Evolutionary conservation across 1,284 basidiomycete genomes (phyloP), one percentile per base, ranked within the genome.

Genomic region (Caloboletus inedulis): DNA sequence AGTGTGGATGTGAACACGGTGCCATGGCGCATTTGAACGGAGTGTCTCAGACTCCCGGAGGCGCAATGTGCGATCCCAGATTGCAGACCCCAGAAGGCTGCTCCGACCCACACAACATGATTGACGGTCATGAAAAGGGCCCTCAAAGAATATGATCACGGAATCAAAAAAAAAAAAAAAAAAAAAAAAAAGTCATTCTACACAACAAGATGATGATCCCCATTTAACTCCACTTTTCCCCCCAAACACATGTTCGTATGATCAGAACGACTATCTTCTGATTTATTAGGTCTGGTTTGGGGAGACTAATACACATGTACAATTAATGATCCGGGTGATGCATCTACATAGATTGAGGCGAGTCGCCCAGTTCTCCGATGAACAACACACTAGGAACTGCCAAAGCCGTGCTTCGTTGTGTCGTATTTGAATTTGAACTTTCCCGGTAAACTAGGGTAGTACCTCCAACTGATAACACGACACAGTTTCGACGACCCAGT

Each of bases 291-390:
- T n/a, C n/a, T n/a, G n/a, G n/a, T n/a, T n/a, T n/a, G n/a, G n/a
- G n/a, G n/a, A n/a, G n/a, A n/a, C n/a, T n/a, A n/a, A n/a, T n/a
- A n/a, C n/a, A n/a, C n/a, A n/a, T n/a, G n/a, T n/a, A n/a, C n/a
- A n/a, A n/a, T n/a, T n/a, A n/a, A n/a, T n/a, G n/a, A n/a, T n/a
- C n/a, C n/a, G n/a, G n/a, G n/a, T n/a, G n/a, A n/a, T n/a, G n/a
- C n/a, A n/a, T n/a, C n/a, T n/a, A n/a, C n/a, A n/a, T 14, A 41
- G 39, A 25, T 25, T 16, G 16, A 43, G 12, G 7, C 29, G 80
- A 45, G 74, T 81, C 23, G 74, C 80, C 12, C 79, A 75, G 55
- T 71, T 81, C 8, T 73, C 76, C 4, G 71, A 77, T 13, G 74
- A 74, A 40, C 33, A 42, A 36, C 8, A 18, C 6, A 7, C 3